phyloP scores from a whole-genome alignment of 2,329 filamentous ascomycete genomes.

The Xylariaceae sp. region DNA sequence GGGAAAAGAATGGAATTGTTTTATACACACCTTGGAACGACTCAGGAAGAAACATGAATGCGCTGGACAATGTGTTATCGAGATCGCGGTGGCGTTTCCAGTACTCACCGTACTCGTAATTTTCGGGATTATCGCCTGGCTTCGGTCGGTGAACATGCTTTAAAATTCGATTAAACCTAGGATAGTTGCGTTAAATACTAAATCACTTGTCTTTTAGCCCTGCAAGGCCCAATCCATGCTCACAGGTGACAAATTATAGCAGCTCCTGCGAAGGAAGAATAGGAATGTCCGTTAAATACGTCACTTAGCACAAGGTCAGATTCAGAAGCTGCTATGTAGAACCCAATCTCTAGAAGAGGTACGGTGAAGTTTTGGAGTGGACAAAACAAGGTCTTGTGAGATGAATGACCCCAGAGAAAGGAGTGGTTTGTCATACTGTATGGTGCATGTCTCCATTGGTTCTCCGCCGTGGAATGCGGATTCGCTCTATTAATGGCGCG shows the following conservation, averaged over 20 bases:
- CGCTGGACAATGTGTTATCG: constrained; percentile 76
- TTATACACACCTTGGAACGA: no score
- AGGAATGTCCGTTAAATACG: constrained; percentile 55
- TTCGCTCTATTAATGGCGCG: constrained; percentile 53
- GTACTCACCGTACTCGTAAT: constrained; percentile 72
- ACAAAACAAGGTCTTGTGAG: no score
- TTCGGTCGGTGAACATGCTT: constrained; percentile 74
- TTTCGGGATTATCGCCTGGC: constrained; percentile 67
- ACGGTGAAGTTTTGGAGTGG: no score
- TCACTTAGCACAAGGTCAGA: constrained; percentile 34
- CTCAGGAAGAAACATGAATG: constrained; percentile 75
- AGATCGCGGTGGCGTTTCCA: constrained; percentile 83
- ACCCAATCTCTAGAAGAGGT: no score
- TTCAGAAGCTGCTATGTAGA: no score
- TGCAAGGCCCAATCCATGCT: background rate
- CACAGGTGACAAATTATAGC: constrained; percentile 68
- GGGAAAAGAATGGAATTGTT: no score
- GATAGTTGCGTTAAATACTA: constrained; percentile 6
- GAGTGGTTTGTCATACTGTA: constrained; percentile 40
- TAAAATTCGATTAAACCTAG: constrained; percentile 70
- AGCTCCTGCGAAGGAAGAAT: constrained; percentile 71
- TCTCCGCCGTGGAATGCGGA: constrained; percentile 68
- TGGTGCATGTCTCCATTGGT: constrained; percentile 58
- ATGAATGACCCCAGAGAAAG: no score
- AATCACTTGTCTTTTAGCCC: background rate